These are phyloP conservation scores for Priceomyces medius DNA, from an alignment of 805 yeast genomes.

Conservation along the genomic window DNA sequence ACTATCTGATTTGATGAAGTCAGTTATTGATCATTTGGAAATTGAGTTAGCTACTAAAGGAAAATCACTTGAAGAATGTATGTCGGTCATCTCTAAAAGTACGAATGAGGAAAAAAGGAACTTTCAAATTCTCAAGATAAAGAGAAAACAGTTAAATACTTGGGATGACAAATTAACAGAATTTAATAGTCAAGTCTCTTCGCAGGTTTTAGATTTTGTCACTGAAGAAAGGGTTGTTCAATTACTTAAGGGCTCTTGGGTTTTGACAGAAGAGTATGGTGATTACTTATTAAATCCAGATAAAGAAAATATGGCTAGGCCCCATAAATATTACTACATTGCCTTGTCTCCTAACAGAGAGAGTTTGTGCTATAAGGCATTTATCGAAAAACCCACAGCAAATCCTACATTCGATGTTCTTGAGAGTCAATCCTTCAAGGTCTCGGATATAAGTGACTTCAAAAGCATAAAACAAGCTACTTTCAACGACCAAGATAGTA, in stretches of 20 bases:
- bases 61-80: slow-evolving; percentile 43
- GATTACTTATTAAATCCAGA: slow-evolving; percentile 21
- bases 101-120: slow-evolving; percentile 53
- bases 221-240: slow-evolving; percentile 72
- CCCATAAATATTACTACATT: slow-evolving; percentile 49
- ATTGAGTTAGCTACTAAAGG: slow-evolving; percentile 15
- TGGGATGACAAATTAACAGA: slow-evolving; percentile 49
- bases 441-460: slow-evolving; percentile 51
- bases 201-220: slow-evolving; percentile 68
- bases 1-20: slow-evolving; percentile 44
- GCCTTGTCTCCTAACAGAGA: slow-evolving; percentile 67
- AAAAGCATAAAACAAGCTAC: slow-evolving; percentile 48
- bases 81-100: slow-evolving; percentile 38
- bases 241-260: slow-evolving; percentile 80
- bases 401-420: slow-evolving; percentile 60
- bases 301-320: slow-evolving; percentile 16
- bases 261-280: slow-evolving; percentile 58
- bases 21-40: slow-evolving; percentile 31
- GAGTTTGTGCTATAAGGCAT: slow-evolving; percentile 60
- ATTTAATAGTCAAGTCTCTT: slow-evolving; percentile 50
- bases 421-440: slow-evolving; percentile 51
- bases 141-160: slow-evolving; percentile 27
- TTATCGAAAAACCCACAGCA: slow-evolving; percentile 41
- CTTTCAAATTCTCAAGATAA: slow-evolving; percentile 49
- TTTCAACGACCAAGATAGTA: slow-evolving; percentile 36